These are phyloP conservation scores for Boletus sensibilis DNA, from an alignment of 768 basidiomycete species.

Conservation along the genomic window DNA sequence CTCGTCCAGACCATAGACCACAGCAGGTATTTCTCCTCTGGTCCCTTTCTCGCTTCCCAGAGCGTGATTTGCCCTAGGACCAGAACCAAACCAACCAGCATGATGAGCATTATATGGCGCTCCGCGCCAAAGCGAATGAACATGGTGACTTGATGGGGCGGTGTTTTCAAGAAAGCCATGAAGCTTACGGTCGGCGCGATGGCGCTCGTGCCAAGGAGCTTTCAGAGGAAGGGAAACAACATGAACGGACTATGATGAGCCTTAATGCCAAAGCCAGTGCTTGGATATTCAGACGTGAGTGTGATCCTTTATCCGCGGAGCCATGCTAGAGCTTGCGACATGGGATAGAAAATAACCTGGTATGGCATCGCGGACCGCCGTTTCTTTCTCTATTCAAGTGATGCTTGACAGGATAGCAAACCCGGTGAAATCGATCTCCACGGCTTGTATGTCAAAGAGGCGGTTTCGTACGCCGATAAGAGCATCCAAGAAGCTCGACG, in stretches of 20 bases:
- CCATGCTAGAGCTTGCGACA: not conserved
- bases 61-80: conserved; percentile 34
- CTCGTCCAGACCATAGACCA: conserved; percentile 15
- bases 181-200: conserved; percentile 71
- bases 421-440: conserved; percentile 85
- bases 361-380: conserved; percentile 18
- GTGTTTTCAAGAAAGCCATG: conserved; percentile 68
- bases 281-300: conserved; percentile 78
- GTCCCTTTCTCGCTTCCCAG: not conserved
- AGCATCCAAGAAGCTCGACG: conserved; percentile 67
- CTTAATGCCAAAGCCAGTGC: conserved; percentile 80
- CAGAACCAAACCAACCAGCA: conserved; percentile 63
- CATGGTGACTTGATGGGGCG: conserved; percentile 79
- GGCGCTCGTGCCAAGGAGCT: conserved; percentile 80
- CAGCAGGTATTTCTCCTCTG: conserved; percentile 15
- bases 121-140: conserved; percentile 73
- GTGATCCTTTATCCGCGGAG: not conserved
- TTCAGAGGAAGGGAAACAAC: conserved; percentile 75
- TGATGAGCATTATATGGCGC: conserved; percentile 63
- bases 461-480: conserved; percentile 68
- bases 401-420: conserved; percentile 51
- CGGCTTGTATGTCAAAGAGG: conserved; percentile 92
- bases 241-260: conserved; percentile 73
- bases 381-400: not conserved
- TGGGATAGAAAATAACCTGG: conserved; percentile 71